Evolutionary conservation across 2,329 filamentous ascomycete genomes (phyloP).

Genomic region (Coleophoma cylindrospora): DNA sequence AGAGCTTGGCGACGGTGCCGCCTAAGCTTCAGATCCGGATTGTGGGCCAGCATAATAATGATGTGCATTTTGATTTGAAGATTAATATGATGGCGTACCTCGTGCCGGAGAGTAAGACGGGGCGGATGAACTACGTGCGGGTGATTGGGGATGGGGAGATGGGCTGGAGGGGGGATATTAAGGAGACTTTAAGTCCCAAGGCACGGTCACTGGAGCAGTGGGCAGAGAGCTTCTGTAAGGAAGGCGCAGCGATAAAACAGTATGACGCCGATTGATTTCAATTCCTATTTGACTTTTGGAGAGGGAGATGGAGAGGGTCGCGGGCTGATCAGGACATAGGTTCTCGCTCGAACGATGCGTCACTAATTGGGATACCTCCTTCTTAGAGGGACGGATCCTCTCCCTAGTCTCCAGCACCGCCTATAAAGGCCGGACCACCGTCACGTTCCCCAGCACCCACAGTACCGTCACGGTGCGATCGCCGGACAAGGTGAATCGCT

Average conservation of each 20-base stretch:
- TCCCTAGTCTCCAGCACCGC: slow-evolving; percentile 42
- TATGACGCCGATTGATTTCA: slow-evolving; percentile 3
- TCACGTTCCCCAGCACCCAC: slow-evolving; percentile 46
- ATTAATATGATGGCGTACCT: slow-evolving; percentile 50
- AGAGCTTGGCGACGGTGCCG: slow-evolving; percentile 43
- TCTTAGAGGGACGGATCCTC: slow-evolving; percentile 49
- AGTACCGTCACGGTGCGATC: slow-evolving; percentile 42
- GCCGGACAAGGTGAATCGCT: slow-evolving; percentile 47
- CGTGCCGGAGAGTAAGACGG: slow-evolving; percentile 37
- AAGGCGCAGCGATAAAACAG: slow-evolving; percentile 17
- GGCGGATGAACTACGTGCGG: slow-evolving; percentile 48
- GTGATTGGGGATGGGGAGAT: slow-evolving; percentile 43
- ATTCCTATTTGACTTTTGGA: background rate
- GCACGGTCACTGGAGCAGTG: slow-evolving; percentile 15
- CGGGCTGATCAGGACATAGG: slow-evolving; percentile 11
- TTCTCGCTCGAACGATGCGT: slow-evolving; percentile 48
- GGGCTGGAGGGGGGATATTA: slow-evolving; percentile 36
- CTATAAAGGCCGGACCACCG: slow-evolving; percentile 44
- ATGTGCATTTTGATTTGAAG: slow-evolving; percentile 46
- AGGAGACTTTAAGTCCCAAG: slow-evolving; percentile 10
- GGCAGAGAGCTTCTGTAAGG: slow-evolving; percentile 18
- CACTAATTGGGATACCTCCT: slow-evolving; percentile 48
- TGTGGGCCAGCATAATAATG: slow-evolving; percentile 35
- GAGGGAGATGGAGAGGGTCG: too few species aligned
- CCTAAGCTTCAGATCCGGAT: slow-evolving; percentile 50